These are phyloP conservation scores for Saitozyma podzolica DNA, from an alignment of 768 basidiomycete species.

Conservation along the genomic window DNA sequence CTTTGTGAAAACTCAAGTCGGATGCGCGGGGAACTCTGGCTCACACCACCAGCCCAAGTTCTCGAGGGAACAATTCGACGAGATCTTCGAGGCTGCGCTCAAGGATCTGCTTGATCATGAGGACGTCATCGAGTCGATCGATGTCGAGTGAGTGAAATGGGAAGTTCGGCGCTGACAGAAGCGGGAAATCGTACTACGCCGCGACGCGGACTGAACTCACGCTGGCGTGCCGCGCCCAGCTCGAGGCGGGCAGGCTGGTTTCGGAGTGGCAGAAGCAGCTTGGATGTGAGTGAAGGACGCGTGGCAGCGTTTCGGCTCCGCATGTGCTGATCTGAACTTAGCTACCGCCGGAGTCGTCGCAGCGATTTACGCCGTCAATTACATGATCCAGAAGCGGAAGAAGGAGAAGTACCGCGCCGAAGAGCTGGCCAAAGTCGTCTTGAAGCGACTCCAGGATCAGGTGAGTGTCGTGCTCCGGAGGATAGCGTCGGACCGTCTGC, in stretches of 20 bases:
- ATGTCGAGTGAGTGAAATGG: conserved; percentile 44
- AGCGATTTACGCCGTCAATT: conserved; percentile 33
- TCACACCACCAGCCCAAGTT: conserved; percentile 28
- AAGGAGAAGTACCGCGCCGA: conserved; percentile 48
- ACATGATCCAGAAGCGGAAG: conserved; percentile 25
- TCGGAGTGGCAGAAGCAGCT: conserved; percentile 50
- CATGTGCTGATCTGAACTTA: conserved; percentile 7
- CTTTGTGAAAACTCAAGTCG: neutral
- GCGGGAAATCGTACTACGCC: conserved; percentile 51
- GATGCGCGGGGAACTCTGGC: neutral
- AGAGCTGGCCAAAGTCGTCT: conserved; percentile 46
- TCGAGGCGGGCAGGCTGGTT: conserved; percentile 38
- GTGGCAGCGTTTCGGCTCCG: too few relatives aligned
- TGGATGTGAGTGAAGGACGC: conserved; percentile 30
- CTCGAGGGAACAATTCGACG: conserved; percentile 41
- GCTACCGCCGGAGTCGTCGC: conserved; percentile 31
- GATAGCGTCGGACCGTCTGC: neutral
- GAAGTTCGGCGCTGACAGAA: conserved; percentile 11
- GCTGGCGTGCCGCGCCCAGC: conserved; percentile 49
- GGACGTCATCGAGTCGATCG: conserved; percentile 47
- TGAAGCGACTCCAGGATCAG: conserved; percentile 49
- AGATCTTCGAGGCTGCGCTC: conserved; percentile 53
- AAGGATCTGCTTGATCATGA: conserved; percentile 53
- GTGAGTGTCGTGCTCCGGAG: conserved; percentile 20
- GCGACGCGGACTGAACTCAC: conserved; percentile 52